Base-by-base conservation (phyloP, 129 eudicot genomes). In the Saussurea involucrata region DNA sequence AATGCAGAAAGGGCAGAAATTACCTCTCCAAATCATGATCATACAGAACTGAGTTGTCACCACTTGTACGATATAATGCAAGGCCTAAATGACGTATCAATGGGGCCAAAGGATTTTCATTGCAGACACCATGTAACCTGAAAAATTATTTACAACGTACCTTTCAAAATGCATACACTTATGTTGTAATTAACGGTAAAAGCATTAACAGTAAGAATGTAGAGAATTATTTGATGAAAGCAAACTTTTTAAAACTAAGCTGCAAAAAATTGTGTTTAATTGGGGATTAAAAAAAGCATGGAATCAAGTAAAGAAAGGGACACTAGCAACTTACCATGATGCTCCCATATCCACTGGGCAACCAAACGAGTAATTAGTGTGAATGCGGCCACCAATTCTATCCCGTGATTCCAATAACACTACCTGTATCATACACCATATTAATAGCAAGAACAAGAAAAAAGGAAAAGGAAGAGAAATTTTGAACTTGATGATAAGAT, bases 61-160 rank as follows among this genome's bases (percentile, higher is more conserved):
- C 99, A 82, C 99, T 95, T 31, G 99, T 95, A 75, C 96, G 92
- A 82, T 95, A 95, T 76, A 95, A 71, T 24, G 90, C 63, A 66
- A 95, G 96, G 72, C 99, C 99, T 69, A 95, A 81, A 22, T 88
- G 87, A 40, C 99, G 92, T 79, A 95, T 95, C 58, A 92, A 29
- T 6, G 97, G 97, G 67, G 99, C 97, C 90, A 95, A 86, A 32
- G 99, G 99, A 84, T 95, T 95, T 87, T 95, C 99, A 53, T 95
- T 89, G 87, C 99, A 95, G 42, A 92, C 99, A 86, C 99, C 99
- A 82, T 95, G 99, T 42, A 95, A 80, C 99, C 99, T 95, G 91
- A 77, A 78, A 61, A 63, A 46, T 11, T 20, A 12, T 8, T 13
- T 67, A 68, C 18, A 24, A 57, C 20, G 5, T n/a, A 36, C 34